Percentiles rank a stretch among this genome's conserved stretches.
Conservation (phyloP, 2,329 filamentous ascomycete genomes). For the Aspergillus hiratsukae region DNA sequence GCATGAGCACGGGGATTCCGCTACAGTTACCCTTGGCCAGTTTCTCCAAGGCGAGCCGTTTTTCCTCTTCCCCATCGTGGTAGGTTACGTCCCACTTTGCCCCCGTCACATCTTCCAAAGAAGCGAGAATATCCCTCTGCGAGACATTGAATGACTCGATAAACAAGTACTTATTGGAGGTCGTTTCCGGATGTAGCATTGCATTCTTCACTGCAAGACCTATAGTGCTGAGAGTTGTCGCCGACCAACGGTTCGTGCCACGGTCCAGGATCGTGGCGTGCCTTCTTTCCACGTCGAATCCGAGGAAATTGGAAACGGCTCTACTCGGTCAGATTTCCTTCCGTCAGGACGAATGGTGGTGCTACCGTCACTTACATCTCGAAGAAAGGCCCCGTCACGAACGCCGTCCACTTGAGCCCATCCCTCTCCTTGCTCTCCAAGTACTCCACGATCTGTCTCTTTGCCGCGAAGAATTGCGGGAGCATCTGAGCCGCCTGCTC, state of each 20-base stretch:
- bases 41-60: neutral
- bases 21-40: neutral
- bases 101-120: neutral
- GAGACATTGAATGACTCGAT: neutral
- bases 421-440: neutral
- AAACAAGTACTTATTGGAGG: neutral
- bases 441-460: neutral
- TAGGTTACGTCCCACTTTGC: neutral
- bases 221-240: neutral
- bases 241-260: neutral
- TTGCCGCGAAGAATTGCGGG: neutral
- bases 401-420: neutral
- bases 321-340: neutral
- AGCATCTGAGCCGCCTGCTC: neutral
- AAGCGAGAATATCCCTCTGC: neutral
- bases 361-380: neutral
- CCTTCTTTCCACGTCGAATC: neutral
- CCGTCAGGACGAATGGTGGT: too few species aligned
- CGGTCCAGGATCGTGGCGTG: neutral
- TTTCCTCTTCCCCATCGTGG: neutral
- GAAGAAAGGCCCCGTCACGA: neutral
- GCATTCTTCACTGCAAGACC: neutral
- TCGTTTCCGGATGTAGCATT: neutral
- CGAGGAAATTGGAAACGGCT: neutral
- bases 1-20: neutral